Conservation (phyloP, 805 yeast species). For the Peterozyma toletana region DNA sequence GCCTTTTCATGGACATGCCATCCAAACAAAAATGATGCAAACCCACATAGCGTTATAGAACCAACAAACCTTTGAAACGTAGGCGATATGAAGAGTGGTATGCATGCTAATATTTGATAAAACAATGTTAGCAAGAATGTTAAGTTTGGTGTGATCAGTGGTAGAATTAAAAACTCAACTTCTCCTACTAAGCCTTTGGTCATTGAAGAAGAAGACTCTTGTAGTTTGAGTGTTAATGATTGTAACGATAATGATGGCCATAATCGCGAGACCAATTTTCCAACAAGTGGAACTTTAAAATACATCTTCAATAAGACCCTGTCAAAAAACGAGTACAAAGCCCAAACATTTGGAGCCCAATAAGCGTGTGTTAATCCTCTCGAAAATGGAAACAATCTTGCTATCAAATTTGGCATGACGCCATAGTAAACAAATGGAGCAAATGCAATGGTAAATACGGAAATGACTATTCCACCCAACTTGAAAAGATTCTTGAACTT, state of each 20-base stretch:
- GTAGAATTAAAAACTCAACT: conserved; percentile 72
- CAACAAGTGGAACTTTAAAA: conserved; percentile 34
- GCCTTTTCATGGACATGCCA: conserved; percentile 99
- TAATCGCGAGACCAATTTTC: conserved; percentile 27
- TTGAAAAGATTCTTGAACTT: conserved; percentile 54
- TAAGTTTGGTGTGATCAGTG: conserved; percentile 68
- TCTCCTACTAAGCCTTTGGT: conserved; percentile 94
- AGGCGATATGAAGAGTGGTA: conserved; percentile 68
- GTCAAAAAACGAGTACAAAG: conserved; percentile 80
- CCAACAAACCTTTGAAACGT: conserved; percentile 76
- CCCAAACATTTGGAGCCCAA: conserved; percentile 99
- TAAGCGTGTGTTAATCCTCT: conserved; percentile 96
- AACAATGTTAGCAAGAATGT: conserved; percentile 80
- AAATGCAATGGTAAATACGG: conserved; percentile 62
- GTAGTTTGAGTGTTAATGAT: conserved; percentile 8
- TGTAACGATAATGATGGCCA: conserved; percentile 15
- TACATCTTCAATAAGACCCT: conserved; percentile 50
- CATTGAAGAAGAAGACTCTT: conserved; percentile 10
- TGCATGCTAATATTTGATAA: conserved; percentile 70
- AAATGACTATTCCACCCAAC: conserved; percentile 55
- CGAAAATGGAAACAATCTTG: conserved; percentile 84
- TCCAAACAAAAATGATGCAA: conserved; percentile 86
- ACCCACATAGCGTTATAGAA: conserved; percentile 81
- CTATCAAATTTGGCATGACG: conserved; percentile 56
- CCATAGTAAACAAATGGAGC: conserved; percentile 65